Evolutionary conservation across 2,329 filamentous ascomycete species (phyloP).

Genomic region (Diatrype stigma): DNA sequence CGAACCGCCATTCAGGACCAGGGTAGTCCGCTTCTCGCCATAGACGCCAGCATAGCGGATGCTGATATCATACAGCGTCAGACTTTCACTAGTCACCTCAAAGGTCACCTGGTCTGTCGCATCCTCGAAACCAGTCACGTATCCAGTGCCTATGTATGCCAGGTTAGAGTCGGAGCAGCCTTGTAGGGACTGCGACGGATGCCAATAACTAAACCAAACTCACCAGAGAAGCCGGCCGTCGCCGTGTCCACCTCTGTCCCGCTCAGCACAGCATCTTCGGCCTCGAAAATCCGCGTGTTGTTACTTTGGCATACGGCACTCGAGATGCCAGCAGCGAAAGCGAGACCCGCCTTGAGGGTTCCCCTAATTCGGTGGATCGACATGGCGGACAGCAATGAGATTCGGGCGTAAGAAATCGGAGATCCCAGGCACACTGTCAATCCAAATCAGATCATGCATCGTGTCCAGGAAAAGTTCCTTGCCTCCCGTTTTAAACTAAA

Average conservation of each 20-base stretch:
- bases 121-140: conserved; percentile 42
- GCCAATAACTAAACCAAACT: background rate
- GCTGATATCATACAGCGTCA: conserved; percentile 39
- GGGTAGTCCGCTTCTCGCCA: conserved; percentile 40
- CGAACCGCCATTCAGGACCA: conserved; percentile 39
- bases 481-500: background rate
- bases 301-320: background rate
- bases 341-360: background rate
- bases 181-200: no score
- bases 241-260: conserved; percentile 36
- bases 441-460: background rate
- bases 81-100: conserved; percentile 29
- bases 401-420: background rate
- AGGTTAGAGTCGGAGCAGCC: background rate
- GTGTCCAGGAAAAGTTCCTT: background rate
- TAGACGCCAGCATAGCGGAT: conserved; percentile 42
- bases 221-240: conserved; percentile 35
- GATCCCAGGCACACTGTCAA: background rate
- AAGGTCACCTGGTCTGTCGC: conserved; percentile 40
- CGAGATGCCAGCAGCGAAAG: background rate
- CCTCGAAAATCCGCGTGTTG: conserved; percentile 26
- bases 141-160: conserved; percentile 40
- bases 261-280: conserved; percentile 36
- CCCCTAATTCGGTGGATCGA: background rate
- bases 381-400: background rate